Evolutionary conservation across 2,329 filamentous ascomycete species (phyloP).

Genomic region (Graphilbum fragrans): DNA sequence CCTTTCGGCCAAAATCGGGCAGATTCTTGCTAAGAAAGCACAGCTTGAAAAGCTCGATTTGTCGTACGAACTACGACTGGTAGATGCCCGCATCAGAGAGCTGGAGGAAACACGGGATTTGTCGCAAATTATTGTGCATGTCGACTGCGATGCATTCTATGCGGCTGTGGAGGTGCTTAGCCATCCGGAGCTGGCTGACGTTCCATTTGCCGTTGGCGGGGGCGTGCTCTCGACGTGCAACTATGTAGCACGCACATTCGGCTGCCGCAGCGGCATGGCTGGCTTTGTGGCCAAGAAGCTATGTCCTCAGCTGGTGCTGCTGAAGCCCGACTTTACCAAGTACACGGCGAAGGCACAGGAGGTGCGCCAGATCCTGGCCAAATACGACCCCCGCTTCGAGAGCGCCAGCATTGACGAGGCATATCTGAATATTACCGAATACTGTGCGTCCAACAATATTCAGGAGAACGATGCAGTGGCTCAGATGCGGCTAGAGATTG

Average conservation of each 20-base stretch:
- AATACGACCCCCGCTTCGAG: constrained; percentile 87
- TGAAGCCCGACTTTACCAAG: constrained; percentile 81
- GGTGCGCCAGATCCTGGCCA: constrained; percentile 65
- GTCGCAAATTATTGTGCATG: constrained; percentile 74
- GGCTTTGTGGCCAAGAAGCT: constrained; percentile 90
- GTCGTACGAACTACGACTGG: constrained; percentile 57
- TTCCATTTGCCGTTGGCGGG: constrained; percentile 81
- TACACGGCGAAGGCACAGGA: constrained; percentile 85
- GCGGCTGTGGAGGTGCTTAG: constrained; percentile 83
- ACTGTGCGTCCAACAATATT: constrained; percentile 59
- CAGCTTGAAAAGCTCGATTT: constrained; percentile 68
- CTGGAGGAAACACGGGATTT: constrained; percentile 72
- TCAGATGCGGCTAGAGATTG: constrained; percentile 66
- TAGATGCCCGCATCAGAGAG: constrained; percentile 69
- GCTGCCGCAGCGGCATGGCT: constrained; percentile 90
- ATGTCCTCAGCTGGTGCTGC: constrained; percentile 70
- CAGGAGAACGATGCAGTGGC: constrained; percentile 61
- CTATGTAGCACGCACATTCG: constrained; percentile 81
- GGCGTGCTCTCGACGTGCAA: constrained; percentile 62
- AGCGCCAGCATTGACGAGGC: constrained; percentile 94
- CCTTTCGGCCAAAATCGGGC: constrained; percentile 75
- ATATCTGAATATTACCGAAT: constrained; percentile 87
- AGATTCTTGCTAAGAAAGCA: constrained; percentile 62
- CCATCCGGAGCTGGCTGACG: constrained; percentile 68
- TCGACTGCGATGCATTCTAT: constrained; percentile 97